Evolutionary conservation across 2,329 filamentous ascomycete genomes (phyloP).

Genomic region (Monilinia vaccinii-corymbosi): DNA sequence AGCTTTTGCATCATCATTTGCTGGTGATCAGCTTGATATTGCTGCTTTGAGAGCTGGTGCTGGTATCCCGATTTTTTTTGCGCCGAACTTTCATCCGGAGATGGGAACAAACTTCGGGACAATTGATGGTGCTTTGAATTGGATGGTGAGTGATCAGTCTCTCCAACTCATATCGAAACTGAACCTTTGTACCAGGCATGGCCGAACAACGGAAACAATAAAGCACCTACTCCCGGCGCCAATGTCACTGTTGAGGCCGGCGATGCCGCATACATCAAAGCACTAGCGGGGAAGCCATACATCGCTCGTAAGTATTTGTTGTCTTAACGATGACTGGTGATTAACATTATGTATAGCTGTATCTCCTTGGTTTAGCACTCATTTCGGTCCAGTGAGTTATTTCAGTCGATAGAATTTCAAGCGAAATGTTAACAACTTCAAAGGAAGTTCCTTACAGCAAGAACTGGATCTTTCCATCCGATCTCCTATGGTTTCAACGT

Average conservation of each 20-base stretch:
- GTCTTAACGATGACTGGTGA: background rate
- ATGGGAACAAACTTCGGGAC: slow-evolving; percentile 12
- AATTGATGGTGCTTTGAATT: slow-evolving; percentile 21
- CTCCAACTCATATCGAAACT: too few species aligned
- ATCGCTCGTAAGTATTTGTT: slow-evolving; percentile 14
- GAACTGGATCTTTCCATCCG: slow-evolving; percentile 36
- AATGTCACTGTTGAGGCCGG: slow-evolving; percentile 18
- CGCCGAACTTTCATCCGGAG: slow-evolving; percentile 20
- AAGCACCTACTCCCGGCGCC: slow-evolving; percentile 16
- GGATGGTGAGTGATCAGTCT: slow-evolving; percentile 13
- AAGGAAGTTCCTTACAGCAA: slow-evolving; percentile 29
- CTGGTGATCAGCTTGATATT: slow-evolving; percentile 38
- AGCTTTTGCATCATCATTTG: slow-evolving; percentile 38
- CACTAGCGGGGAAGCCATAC: slow-evolving; percentile 19
- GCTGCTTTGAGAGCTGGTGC: slow-evolving; percentile 31
- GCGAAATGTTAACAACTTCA: slow-evolving; percentile 20
- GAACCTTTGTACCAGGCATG: slow-evolving; percentile 13
- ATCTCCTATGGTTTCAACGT: slow-evolving; percentile 32
- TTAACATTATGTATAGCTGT: slow-evolving; percentile 13
- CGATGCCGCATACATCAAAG: slow-evolving; percentile 14
- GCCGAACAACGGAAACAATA: slow-evolving; percentile 20
- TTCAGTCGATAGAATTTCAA: slow-evolving; percentile 30
- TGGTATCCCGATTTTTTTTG: slow-evolving; percentile 19
- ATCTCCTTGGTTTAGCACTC: slow-evolving; percentile 32
- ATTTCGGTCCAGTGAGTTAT: slow-evolving; percentile 36